phyloP scores from a whole-genome alignment of 176 grass and related monocot genomes.

The Ananas comosus region DNA sequence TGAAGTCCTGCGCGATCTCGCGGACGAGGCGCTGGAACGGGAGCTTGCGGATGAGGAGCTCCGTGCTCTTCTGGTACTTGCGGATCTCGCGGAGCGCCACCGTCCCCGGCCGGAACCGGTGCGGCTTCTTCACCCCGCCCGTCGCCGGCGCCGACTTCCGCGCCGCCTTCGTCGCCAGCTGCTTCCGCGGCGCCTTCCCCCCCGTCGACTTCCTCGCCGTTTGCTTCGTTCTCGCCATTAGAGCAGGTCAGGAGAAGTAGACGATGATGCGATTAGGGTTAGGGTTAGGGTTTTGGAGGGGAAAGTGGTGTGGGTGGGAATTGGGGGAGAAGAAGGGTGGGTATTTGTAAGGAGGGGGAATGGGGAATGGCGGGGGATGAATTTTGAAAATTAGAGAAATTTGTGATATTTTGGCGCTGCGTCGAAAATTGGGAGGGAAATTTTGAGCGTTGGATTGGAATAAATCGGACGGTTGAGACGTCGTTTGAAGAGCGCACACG shows the following conservation, averaged over 20 bases:
- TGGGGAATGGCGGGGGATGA: constrained; percentile 20
- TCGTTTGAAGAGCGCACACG: background rate
- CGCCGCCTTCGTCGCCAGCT: constrained; percentile 84
- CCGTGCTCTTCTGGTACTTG: constrained; percentile 97
- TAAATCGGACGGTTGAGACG: background rate
- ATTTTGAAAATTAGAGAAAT: background rate
- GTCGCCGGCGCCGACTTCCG: constrained; percentile 79
- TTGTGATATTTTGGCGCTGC: constrained; percentile 5
- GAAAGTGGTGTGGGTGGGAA: background rate
- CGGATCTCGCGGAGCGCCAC: constrained; percentile 67
- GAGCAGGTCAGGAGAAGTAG: background rate
- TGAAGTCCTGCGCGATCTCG: constrained; percentile 91
- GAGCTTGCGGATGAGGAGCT: constrained; percentile 86
- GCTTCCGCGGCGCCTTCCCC: constrained; percentile 75
- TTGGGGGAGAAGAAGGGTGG: background rate
- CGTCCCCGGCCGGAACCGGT: constrained; percentile 57
- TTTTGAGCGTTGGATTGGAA: constrained; percentile 25
- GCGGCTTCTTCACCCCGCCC: constrained; percentile 89
- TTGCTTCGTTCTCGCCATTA: constrained; percentile 80
- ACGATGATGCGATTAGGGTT: background rate
- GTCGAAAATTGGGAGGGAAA: background rate
- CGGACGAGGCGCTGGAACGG: constrained; percentile 64
- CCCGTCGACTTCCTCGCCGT: constrained; percentile 73
- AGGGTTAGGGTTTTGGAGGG: background rate
- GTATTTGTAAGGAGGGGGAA: constrained; percentile 29